Percentiles rank a stretch among this genome's conserved stretches.
Conservation (phyloP, 768 basidiomycete species). For the Agaricus sinodeliciosus region DNA sequence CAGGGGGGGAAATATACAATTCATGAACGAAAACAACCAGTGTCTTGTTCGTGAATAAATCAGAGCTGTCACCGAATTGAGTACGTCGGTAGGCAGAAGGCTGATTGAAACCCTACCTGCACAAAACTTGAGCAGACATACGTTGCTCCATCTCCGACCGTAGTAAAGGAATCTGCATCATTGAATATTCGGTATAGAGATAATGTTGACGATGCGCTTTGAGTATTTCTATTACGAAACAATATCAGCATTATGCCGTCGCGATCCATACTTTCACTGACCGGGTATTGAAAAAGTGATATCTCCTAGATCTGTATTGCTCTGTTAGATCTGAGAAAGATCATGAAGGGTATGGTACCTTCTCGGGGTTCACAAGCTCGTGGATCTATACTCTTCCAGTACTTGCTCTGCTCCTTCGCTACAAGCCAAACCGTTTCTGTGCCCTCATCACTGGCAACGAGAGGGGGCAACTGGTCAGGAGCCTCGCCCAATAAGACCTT, state of each 20-base stretch:
- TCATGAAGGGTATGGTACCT: conserved; percentile 34
- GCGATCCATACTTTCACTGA: conserved; percentile 16
- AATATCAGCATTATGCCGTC: neutral
- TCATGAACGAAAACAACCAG: conserved; percentile 90
- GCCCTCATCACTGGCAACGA: conserved; percentile 72
- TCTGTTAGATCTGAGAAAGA: conserved; percentile 1
- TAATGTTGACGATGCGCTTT: conserved; percentile 86
- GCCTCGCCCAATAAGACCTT: conserved; percentile 85
- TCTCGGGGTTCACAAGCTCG: conserved; percentile 79
- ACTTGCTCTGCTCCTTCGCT: conserved; percentile 79
- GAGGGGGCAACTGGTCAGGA: conserved; percentile 65
- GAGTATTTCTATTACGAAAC: conserved; percentile 54
- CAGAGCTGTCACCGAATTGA: conserved; percentile 38
- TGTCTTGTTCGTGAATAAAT: conserved; percentile 71
- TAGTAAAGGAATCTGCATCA: conserved; percentile 80
- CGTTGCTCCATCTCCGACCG: conserved; percentile 56
- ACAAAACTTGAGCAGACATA: conserved; percentile 80
- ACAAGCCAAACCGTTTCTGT: conserved; percentile 90
- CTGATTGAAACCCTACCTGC: conserved; percentile 60
- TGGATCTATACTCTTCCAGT: conserved; percentile 85
- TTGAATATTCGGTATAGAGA: conserved; percentile 64
- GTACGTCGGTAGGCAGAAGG: conserved; percentile 1
- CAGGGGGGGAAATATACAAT: conserved; percentile 47
- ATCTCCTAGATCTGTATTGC: conserved; percentile 47
- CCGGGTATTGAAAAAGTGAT: conserved; percentile 66